Evolutionary conservation across 495 filamentous ascomycete genomes (phyloP).

Genomic region (Trichoderma erinaceum): DNA sequence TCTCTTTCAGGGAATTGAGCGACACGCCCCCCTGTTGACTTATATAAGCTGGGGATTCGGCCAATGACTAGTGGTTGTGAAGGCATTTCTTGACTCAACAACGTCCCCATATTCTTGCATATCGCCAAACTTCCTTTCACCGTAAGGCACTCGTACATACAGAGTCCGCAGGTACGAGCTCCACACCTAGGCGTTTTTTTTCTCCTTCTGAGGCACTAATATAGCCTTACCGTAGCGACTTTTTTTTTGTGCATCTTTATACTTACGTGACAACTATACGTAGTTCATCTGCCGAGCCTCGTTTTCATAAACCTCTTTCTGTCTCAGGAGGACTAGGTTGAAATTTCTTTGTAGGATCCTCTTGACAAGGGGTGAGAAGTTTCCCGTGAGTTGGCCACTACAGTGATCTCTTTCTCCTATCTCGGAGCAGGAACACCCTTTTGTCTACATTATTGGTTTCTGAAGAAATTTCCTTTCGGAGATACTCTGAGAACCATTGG

Average conservation of each 20-base stretch:
- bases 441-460: neutral
- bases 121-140: neutral
- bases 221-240: neutral
- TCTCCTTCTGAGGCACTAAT: neutral
- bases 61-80: no score
- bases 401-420: neutral
- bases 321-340: no score
- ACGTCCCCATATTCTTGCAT: no score
- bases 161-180: neutral
- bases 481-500: neutral
- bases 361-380: no score
- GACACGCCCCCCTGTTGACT: no score
- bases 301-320: no score
- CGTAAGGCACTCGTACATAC: neutral
- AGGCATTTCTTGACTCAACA: no score
- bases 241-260: neutral
- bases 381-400: neutral
- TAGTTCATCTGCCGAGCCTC: neutral
- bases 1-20: neutral
- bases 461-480: neutral
- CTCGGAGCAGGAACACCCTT: neutral
- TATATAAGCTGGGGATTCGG: no score
- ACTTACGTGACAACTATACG: neutral
- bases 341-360: no score
- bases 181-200: slow-evolving; percentile 11